Evolutionary conservation across 495 filamentous ascomycete genomes (phyloP).

Genomic region (Acidiella bohemica): DNA sequence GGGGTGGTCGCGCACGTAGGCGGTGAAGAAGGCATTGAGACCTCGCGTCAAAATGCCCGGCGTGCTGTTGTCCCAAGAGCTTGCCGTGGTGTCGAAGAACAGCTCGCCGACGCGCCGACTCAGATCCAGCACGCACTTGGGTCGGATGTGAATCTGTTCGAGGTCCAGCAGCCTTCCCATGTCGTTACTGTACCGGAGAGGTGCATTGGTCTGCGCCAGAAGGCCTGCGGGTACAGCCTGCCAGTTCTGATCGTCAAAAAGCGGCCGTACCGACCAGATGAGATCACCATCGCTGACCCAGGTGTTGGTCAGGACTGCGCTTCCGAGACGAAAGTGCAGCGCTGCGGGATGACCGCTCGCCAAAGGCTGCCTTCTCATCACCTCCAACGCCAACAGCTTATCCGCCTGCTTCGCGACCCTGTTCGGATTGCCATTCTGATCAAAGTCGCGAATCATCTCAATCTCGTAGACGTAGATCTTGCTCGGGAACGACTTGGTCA

Average conservation of each 20-base stretch:
- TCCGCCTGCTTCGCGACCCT: no score
- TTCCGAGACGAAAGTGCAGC: neutral
- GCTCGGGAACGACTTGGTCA: no score
- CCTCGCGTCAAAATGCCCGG: constrained; percentile 1
- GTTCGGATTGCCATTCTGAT: no score
- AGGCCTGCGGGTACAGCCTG: neutral
- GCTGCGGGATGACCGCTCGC: no score
- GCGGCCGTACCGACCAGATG: constrained; percentile 5
- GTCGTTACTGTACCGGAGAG: constrained; percentile 9
- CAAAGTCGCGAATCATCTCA: no score
- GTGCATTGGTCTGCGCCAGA: neutral
- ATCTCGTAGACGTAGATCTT: no score
- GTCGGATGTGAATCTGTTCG: neutral
- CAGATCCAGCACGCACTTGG: neutral
- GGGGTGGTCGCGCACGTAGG: neutral
- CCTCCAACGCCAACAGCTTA: no score
- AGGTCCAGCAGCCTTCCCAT: neutral
- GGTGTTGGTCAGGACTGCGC: neutral
- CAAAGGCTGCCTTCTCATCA: no score
- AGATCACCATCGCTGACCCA: constrained; percentile 12
- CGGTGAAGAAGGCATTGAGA: constrained; percentile 9
- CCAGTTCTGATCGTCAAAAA: constrained; percentile 1
- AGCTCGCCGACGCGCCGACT: neutral
- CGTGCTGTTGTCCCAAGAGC: neutral
- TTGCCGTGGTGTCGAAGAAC: neutral